These are phyloP conservation scores for Rhizopogon roseolus DNA, from an alignment of 768 basidiomycete genomes.

Conservation along the genomic window DNA sequence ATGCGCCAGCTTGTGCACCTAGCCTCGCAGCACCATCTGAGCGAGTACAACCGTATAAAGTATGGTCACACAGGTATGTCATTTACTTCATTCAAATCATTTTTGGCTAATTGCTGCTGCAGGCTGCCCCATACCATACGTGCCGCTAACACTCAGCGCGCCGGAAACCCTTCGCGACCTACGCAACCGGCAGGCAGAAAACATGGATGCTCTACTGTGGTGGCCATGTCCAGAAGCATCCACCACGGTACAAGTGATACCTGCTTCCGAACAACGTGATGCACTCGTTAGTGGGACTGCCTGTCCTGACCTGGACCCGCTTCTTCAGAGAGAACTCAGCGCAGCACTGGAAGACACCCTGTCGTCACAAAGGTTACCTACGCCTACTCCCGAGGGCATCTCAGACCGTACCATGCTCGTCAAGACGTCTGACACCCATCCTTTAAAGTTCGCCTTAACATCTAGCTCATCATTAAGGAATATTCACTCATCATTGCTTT, in stretches of 20 bases:
- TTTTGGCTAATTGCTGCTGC: conserved; percentile 2
- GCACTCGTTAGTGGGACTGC: conserved; percentile 13
- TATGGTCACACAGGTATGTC: conserved; percentile 44
- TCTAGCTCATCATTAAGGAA: background rate
- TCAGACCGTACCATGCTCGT: conserved; percentile 16
- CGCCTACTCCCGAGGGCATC: conserved; percentile 3
- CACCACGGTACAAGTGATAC: conserved; percentile 7
- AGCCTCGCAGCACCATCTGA: conserved; percentile 71
- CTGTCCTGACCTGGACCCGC: conserved; percentile 8
- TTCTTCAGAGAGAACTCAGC: conserved; percentile 45
- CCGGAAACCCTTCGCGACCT: conserved; percentile 56
- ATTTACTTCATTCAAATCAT: background rate
- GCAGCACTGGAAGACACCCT: conserved; percentile 49
- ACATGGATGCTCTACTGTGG: conserved; percentile 38
- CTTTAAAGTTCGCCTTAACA: conserved; percentile 64
- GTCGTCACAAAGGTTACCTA: conserved; percentile 21
- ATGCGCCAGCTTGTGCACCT: conserved; percentile 42
- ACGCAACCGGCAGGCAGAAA: conserved; percentile 43
- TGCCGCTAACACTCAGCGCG: conserved; percentile 57
- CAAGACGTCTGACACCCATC: conserved; percentile 78
- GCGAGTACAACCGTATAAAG: conserved; percentile 68
- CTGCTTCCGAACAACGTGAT: conserved; percentile 17
- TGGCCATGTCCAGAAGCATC: conserved; percentile 33
- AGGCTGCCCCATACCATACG: conserved; percentile 57
- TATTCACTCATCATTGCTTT: background rate